These are phyloP conservation scores for Oryza punctata DNA, from an alignment of 176 grass and related monocot species.

Conservation along the genomic window DNA sequence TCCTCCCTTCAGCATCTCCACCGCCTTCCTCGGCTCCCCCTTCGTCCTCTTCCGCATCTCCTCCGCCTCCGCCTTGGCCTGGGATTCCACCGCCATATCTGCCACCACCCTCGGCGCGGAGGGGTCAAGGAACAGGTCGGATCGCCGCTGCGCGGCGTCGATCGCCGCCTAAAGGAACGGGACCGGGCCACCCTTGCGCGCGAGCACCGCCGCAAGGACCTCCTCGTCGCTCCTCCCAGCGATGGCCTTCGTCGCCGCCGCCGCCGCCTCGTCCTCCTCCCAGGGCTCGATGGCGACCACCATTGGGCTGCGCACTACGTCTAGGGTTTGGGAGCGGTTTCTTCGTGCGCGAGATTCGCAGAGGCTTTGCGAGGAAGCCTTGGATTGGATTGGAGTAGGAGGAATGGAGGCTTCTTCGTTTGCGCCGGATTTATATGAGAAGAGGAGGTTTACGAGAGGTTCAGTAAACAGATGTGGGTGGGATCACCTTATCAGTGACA, in stretches of 20 bases:
- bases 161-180: constrained; percentile 50
- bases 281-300: constrained; percentile 48
- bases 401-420: not conserved
- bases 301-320: too few species aligned
- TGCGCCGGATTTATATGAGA: not conserved
- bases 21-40: constrained; percentile 8
- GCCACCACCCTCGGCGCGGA: constrained; percentile 21
- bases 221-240: constrained; percentile 34
- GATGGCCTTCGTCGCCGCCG: not conserved
- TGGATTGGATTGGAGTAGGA: not conserved
- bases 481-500: not conserved
- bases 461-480: not conserved
- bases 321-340: not conserved
- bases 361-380: not conserved
- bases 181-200: constrained; percentile 42
- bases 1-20: constrained; percentile 10
- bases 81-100: constrained; percentile 36
- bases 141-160: constrained; percentile 41
- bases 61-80: constrained; percentile 47
- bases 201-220: constrained; percentile 42
- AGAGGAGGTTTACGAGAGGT: not conserved
- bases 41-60: constrained; percentile 23
- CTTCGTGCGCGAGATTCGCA: not conserved
- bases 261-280: constrained; percentile 37
- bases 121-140: constrained; percentile 49